phyloP scores from a whole-genome alignment of 129 eudicot species.

The carrot (Daucus carota) region DNA sequence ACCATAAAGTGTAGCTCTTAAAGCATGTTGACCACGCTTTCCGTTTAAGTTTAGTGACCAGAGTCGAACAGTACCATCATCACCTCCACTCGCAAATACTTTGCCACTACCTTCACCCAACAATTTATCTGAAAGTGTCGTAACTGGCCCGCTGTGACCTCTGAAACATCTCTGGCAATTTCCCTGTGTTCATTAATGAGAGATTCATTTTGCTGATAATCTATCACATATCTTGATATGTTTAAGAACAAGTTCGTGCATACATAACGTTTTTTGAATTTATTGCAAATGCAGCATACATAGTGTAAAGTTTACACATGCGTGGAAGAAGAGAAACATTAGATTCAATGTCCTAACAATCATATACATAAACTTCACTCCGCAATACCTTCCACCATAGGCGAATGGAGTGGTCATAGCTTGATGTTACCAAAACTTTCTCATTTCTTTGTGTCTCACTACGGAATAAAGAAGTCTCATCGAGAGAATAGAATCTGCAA shows the following conservation, averaged over 20 bases:
- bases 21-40: conserved; percentile 68
- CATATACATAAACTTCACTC: not conserved
- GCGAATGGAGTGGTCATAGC: conserved; percentile 72
- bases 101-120: conserved; percentile 59
- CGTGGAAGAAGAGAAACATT: not conserved
- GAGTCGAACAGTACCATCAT: conserved; percentile 76
- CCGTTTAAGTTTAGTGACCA: conserved; percentile 71
- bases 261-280: not conserved
- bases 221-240: not conserved
- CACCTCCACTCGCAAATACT: conserved; percentile 88
- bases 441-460: conserved; percentile 39
- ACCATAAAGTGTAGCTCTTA: conserved; percentile 70
- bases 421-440: conserved; percentile 67
- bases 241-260: not conserved
- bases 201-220: conserved; percentile 10
- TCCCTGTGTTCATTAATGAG: conserved; percentile 39
- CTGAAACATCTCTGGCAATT: conserved; percentile 55
- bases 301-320: not conserved
- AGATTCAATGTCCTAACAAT: not conserved
- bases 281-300: too few species aligned
- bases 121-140: conserved; percentile 65
- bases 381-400: conserved; percentile 76
- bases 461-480: conserved; percentile 47
- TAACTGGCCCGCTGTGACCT: conserved; percentile 80
- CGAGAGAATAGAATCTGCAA: conserved; percentile 56